Evolutionary conservation across 495 filamentous ascomycete species (phyloP), one percentile per base, ranked within the genome.

Genomic region (Trypethelium eluteriae): DNA sequence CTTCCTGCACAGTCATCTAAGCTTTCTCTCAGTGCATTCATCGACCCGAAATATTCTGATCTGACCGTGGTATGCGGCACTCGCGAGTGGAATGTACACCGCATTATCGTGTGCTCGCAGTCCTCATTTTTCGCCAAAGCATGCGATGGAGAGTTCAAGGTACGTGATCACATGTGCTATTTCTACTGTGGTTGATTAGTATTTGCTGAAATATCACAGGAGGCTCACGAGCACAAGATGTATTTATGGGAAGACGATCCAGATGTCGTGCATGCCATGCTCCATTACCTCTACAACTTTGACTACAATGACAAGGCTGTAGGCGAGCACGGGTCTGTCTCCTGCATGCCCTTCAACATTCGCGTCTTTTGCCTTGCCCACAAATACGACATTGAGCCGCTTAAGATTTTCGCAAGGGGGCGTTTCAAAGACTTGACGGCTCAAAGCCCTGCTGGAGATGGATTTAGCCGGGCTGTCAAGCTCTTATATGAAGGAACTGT

Each of bases 101-200:
- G 73, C 14, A 63, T 72, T 9, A 67, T 81, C 14, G 64, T 80
- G 53, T 80, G 78, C 64, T 61, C 72, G 35, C 76, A 77, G 62
- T 82, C 78, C 1, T 69, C 73, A 25, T 78, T 75, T 64, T 79
- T 81, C 64, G 71, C 70, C 38, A 70, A 70, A 44, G 59, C 76
- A 39, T 77, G 73, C 50, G 68, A 69, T 67, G 68, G 72, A 11
- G 46, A 72, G 1, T 81, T 78, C 74, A 66, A 66, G 68, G 79
- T 79, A 71, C 34, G 70, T 25, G 25, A 25, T 25, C 25, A 25
- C 25, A 25, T 25, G 25, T 25, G 25, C 25, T 25, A 25, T 25
- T 25, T 25, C 25, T 25, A 25, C 25, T 25, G 25, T 25, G 25
- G 25, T 25, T 25, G 25, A 25, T 25, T 25, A 25, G 25, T 25